phyloP scores from a whole-genome alignment of 225 moss, liverwort and hornwort genomes.

The Antitrichia curtipendula region DNA sequence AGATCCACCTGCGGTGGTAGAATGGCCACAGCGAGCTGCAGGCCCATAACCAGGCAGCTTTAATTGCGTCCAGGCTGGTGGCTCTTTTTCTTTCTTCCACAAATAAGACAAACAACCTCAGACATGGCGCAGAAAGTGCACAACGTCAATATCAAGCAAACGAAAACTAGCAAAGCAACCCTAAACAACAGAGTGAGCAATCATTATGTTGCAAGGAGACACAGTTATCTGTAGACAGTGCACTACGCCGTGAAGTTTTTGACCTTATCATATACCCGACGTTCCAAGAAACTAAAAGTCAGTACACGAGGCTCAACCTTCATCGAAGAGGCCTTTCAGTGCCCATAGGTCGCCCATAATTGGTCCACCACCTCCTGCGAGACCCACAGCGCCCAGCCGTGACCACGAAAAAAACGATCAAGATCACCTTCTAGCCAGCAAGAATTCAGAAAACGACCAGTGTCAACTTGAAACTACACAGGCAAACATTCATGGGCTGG shows the following conservation, averaged over 20 bases:
- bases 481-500: neutral
- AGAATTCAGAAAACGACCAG: neutral
- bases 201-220: neutral
- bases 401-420: neutral
- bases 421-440: neutral
- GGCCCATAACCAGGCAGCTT: conserved; percentile 91
- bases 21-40: conserved; percentile 91
- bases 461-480: neutral
- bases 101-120: conserved; percentile 6
- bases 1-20: conserved; percentile 80
- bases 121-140: neutral
- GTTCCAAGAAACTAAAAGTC: neutral
- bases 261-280: neutral
- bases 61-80: conserved; percentile 91
- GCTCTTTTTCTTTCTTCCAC: conserved; percentile 78
- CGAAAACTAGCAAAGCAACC: neutral
- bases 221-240: neutral
- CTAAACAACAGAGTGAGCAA: neutral
- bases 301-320: conserved; percentile 36
- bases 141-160: neutral
- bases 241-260: neutral
- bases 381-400: neutral
- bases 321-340: conserved; percentile 93
- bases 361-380: conserved; percentile 91
- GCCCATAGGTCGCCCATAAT: conserved; percentile 99